Evolutionary conservation across 768 basidiomycete species (phyloP), one percentile per base, ranked within the genome.

Genomic region (Rubroboletus satanas): DNA sequence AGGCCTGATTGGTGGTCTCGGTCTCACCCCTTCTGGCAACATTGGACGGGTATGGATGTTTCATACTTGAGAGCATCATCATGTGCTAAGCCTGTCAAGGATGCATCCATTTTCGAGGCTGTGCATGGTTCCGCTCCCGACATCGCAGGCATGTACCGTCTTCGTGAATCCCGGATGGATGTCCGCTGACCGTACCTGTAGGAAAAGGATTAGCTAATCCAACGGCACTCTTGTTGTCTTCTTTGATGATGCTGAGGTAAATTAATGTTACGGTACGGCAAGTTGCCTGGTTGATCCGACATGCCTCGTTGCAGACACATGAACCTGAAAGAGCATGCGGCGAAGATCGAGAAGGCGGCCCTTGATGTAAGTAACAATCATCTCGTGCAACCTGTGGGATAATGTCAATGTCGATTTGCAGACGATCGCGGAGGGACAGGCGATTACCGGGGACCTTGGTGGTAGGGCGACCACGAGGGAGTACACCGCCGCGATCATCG

Each of bases 41-140:
- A 98, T 98, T 70, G 95, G 95, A 62, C 85, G 88, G 63, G 91
- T 91, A 76, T 60, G 86, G 69, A 39, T 48, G 7, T 36, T 23
- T 51, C 56, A 36, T 46, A 32, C 32, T 23, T 48, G 52, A n/a
- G 31, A 23, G 15, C 36, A 60, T 36, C 26, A 52, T 14, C 57
- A 42, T 51, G 11, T 47, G 58, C 61, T 65, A n/a, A 59, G 49
- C 59, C 33, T 64, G 33, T 37, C 55, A 26, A 93, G 89, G 94
- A 98, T 73, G 97, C 97, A 35, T 98, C 95, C 52, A 99, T 99
- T 72, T 99, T 98, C 64, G 97, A 99, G 77, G 97, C 97, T 58
- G 97, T 99, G 11, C 97, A 99, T 74, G 97, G 97, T 53, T 98
- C 95, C 18, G 97, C 97, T 7, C 96, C 97, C n/a, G 97, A 98